phyloP scores from a whole-genome alignment of 306 rosid species.

The Oemleria cerasiformis region DNA sequence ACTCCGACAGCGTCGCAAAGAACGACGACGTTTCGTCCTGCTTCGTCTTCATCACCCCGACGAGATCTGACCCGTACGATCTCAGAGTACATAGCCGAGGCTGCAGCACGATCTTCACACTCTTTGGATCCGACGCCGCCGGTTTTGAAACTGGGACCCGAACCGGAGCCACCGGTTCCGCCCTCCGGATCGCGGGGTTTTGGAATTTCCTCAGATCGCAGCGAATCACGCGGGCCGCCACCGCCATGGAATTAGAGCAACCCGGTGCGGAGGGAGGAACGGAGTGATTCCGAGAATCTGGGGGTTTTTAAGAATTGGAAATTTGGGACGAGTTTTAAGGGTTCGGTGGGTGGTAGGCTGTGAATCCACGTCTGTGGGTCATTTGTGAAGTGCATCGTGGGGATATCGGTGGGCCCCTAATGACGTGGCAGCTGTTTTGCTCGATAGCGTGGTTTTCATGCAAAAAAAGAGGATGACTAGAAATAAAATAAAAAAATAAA shows the following conservation, averaged over 20 bases:
- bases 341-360: constrained; percentile 6
- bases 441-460: constrained; percentile 9
- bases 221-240: constrained; percentile 36
- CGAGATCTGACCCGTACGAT: constrained; percentile 69
- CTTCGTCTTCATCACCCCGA: constrained; percentile 38
- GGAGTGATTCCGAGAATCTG: constrained; percentile 5
- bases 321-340: not conserved
- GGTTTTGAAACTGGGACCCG: constrained; percentile 41
- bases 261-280: not conserved
- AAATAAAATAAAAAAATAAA: no score
- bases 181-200: constrained; percentile 16
- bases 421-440: constrained; percentile 9
- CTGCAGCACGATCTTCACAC: constrained; percentile 60
- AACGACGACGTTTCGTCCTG: constrained; percentile 53
- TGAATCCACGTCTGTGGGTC: constrained; percentile 27
- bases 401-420: not conserved
- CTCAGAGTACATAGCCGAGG: constrained; percentile 83
- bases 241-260: constrained; percentile 37
- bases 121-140: constrained; percentile 26
- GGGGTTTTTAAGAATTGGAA: not conserved
- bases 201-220: constrained; percentile 38
- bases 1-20: constrained; percentile 71
- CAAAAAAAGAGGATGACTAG: not conserved
- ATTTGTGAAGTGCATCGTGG: constrained; percentile 2
- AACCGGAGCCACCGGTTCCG: constrained; percentile 33